A percentile compares a stretch with the other conserved stretches of the same genome.
Conservation (phyloP, 257 asterid species). For the Ophiorrhiza pumila region DNA sequence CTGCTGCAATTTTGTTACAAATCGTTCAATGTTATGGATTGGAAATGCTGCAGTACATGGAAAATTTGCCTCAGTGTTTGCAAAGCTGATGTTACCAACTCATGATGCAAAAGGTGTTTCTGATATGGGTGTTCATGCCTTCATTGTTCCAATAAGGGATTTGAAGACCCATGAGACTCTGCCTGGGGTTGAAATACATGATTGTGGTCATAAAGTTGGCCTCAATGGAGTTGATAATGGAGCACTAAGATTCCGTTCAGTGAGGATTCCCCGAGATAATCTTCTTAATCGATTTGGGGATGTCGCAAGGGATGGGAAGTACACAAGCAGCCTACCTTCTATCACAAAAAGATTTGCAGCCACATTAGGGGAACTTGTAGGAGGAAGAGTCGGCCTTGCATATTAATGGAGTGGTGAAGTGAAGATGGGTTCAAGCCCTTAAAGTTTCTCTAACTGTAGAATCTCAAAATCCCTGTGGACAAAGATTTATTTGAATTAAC, state of each 20-base stretch:
- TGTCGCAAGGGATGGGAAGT: constrained; percentile 80
- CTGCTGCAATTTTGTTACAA: too few species aligned
- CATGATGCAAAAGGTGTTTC: constrained; percentile 67
- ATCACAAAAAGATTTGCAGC: constrained; percentile 89
- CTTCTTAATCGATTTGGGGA: constrained; percentile 95
- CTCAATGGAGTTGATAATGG: constrained; percentile 96
- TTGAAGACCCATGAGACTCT: constrained; percentile 60
- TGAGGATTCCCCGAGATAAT: constrained; percentile 87
- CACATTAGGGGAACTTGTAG: constrained; percentile 96
- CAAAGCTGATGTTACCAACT: constrained; percentile 76
- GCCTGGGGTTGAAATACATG: constrained; percentile 87
- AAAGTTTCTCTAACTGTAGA: too few species aligned
- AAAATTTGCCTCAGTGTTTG: constrained; percentile 96
- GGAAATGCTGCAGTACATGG: constrained; percentile 99
- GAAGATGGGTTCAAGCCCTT: too few species aligned
- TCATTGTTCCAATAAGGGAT: constrained; percentile 88
- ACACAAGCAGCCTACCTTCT: constrained; percentile 80
- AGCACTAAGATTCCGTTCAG: constrained; percentile 74
- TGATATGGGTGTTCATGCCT: constrained; percentile 98
- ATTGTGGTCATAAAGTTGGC: constrained; percentile 96
- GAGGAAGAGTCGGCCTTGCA: constrained; percentile 97
- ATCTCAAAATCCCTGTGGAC: too few species aligned
- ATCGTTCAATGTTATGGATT: too few species aligned
- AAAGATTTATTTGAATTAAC: too few species aligned
- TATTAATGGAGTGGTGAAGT: constrained; percentile 91